Base-by-base conservation (phyloP, 139 green algal species). In the Pycnococcus provasolii region DNA sequence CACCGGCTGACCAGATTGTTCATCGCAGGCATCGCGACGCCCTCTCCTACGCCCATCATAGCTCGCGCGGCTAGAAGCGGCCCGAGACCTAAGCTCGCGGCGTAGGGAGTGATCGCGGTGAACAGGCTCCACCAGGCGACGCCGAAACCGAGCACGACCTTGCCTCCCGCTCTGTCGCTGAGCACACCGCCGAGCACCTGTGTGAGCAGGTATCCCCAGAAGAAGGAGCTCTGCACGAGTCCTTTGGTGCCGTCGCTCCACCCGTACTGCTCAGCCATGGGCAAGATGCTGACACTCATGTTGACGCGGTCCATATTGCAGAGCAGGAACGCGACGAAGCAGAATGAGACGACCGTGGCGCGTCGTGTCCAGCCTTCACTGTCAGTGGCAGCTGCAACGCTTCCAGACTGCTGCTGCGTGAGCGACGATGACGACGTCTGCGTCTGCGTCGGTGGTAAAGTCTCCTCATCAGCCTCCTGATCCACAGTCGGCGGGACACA, bases 11-110 rank as follows among this genome's bases (percentile, higher is more conserved):
- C 80, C 68, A 99, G 70, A 66, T 90, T 94, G 80, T 97, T 97
- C 91, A 97, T 97, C 4, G 92, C 89, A 0, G 92, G 92, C 90
- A 97, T 96, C 51, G 92, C 92, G 52, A 99, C 92, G 3, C 92
- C 92, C 75, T 98, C 92, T 1, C 92, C 92, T 2, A 99, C 75
- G 58, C 92, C 92, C 89, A 99, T 97, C 62, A 89, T 85, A 1
- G 84, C 86, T 42, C 92, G 74, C 1, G 84, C 81, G 15, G 72
- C 68, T 62, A 97, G 77, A 54, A 99, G 87, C 39, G 74, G 57
- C 0, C 84, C 81, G 60, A 97, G 83, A 45, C 89, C 88, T 54
- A 83, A 44, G 7, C 73, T 43, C 1, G 92, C 92, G 13, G 92
- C 92, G 1, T 89, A n/a, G 5, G 92, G 92, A 1, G 92, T 97